phyloP scores from a whole-genome alignment of 2,329 filamentous ascomycete species.

The Pseudonectria foliicola region DNA sequence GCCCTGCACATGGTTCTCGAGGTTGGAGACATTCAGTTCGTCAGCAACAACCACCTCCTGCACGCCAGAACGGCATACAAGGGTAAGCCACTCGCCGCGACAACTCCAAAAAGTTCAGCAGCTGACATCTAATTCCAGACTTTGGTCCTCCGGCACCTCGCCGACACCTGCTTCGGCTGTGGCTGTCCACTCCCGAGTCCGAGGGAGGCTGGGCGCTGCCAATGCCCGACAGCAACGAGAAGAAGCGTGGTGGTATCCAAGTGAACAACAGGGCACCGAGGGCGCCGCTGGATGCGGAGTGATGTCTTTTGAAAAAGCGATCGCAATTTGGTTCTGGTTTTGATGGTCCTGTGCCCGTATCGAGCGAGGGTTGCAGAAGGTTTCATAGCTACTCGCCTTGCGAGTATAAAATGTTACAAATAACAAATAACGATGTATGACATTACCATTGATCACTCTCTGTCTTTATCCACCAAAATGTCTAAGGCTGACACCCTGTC shows the following conservation, averaged over 20 bases:
- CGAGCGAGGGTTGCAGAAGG: too few species aligned
- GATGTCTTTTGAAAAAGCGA: slow-evolving; percentile 16
- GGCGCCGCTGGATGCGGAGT: slow-evolving; percentile 72
- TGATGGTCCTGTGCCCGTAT: too few species aligned
- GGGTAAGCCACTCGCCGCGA: slow-evolving; percentile 10
- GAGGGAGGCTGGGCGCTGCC: slow-evolving; percentile 84
- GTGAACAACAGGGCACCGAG: slow-evolving; percentile 73
- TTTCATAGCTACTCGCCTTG: too few species aligned
- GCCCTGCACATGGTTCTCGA: slow-evolving; percentile 81
- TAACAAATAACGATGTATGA: too few species aligned
- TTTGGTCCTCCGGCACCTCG: slow-evolving; percentile 59
- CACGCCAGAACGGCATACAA: slow-evolving; percentile 78
- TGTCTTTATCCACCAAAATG: too few species aligned
- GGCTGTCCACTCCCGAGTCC: slow-evolving; percentile 72
- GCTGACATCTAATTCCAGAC: slow-evolving; percentile 21
- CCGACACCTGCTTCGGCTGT: slow-evolving; percentile 74
- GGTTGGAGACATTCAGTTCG: slow-evolving; percentile 80
- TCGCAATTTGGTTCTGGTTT: too few species aligned
- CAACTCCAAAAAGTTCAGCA: background rate
- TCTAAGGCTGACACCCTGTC: too few species aligned
- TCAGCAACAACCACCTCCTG: slow-evolving; percentile 72
- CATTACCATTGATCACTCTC: too few species aligned
- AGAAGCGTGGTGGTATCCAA: slow-evolving; percentile 84
- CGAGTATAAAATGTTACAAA: too few species aligned
- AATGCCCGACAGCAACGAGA: slow-evolving; percentile 72